phyloP scores from a whole-genome alignment of 2,329 filamentous ascomycete genomes.

The Penicillium sp. region DNA sequence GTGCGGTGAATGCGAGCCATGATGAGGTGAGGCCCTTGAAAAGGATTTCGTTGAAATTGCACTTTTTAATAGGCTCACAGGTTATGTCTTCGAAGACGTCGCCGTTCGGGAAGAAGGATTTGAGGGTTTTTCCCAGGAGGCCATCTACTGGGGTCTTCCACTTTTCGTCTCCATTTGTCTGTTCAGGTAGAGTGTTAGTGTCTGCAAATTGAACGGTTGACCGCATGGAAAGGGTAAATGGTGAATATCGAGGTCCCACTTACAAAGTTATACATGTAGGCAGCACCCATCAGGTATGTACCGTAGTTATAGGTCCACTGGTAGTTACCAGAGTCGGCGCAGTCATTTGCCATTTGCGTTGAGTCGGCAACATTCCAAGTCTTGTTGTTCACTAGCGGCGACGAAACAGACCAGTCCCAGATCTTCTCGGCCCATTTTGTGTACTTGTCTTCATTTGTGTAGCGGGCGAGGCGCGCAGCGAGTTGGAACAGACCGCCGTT shows the following conservation, averaged over 20 bases:
- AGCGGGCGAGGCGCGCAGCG: slow-evolving; percentile 69
- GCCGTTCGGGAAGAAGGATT: slow-evolving; percentile 54
- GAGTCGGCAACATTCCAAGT: slow-evolving; percentile 65
- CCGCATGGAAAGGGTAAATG: too few species aligned
- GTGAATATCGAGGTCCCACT: slow-evolving; percentile 16
- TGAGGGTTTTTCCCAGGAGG: slow-evolving; percentile 51
- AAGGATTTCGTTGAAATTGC: slow-evolving; percentile 55
- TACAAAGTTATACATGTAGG: slow-evolving; percentile 67
- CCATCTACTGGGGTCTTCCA: slow-evolving; percentile 60
- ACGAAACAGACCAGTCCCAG: slow-evolving; percentile 60
- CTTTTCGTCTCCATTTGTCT: slow-evolving; percentile 50
- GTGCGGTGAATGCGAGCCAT: slow-evolving; percentile 62
- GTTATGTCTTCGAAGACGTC: slow-evolving; percentile 52
- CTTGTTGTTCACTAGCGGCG: slow-evolving; percentile 61
- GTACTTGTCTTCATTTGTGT: slow-evolving; percentile 65
- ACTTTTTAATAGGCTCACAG: slow-evolving; percentile 61
- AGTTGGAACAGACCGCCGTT: slow-evolving; percentile 85
- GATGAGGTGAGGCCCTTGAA: slow-evolving; percentile 71
- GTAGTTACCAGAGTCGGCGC: slow-evolving; percentile 59
- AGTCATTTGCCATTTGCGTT: slow-evolving; percentile 53
- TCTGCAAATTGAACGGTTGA: not conserved
- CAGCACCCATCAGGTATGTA: slow-evolving; percentile 59
- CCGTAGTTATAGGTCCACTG: slow-evolving; percentile 70
- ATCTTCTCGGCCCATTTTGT: slow-evolving; percentile 60
- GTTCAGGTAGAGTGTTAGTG: not conserved